phyloP scores from a whole-genome alignment of 1,284 basidiomycete species.

The Ceratobasidium sp. region DNA sequence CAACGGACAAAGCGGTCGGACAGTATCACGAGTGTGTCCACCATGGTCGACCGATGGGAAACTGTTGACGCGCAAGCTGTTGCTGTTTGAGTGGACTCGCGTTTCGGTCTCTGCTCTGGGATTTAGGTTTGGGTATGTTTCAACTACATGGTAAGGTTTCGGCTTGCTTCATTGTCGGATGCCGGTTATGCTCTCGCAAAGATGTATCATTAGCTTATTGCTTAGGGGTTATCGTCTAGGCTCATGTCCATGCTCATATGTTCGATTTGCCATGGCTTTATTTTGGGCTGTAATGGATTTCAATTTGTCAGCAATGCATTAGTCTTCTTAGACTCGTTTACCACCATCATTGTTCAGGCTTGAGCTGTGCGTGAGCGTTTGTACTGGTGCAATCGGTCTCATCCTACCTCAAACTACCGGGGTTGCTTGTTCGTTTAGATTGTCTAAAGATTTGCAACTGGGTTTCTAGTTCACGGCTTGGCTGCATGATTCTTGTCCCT shows the following conservation, averaged over 20 bases:
- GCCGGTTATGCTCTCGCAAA: constrained; percentile 29
- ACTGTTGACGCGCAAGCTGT: neutral
- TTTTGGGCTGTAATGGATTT: no score
- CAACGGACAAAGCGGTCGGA: constrained; percentile 21
- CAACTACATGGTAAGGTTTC: neutral
- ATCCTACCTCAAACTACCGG: no score
- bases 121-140: constrained; percentile 11
- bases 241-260: no score
- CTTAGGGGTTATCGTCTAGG: neutral
- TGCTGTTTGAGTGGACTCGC: constrained; percentile 14
- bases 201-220: constrained; percentile 45
- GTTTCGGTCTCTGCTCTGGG: no score
- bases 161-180: constrained; percentile 28
- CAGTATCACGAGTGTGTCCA: constrained; percentile 19
- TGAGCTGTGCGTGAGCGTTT: no score
- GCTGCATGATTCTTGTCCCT: neutral
- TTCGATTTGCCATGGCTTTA: no score
- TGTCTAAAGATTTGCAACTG: no score
- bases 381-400: no score
- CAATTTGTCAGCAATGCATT: constrained; percentile 7
- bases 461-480: no score
- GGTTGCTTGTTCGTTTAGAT: no score
- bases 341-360: no score
- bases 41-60: neutral
- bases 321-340: no score